A percentile compares a stretch with the other conserved stretches of the same genome.
phyloP scores from a whole-genome alignment of 73 alveolate species.

The Paramecium tetraurelia region DNA sequence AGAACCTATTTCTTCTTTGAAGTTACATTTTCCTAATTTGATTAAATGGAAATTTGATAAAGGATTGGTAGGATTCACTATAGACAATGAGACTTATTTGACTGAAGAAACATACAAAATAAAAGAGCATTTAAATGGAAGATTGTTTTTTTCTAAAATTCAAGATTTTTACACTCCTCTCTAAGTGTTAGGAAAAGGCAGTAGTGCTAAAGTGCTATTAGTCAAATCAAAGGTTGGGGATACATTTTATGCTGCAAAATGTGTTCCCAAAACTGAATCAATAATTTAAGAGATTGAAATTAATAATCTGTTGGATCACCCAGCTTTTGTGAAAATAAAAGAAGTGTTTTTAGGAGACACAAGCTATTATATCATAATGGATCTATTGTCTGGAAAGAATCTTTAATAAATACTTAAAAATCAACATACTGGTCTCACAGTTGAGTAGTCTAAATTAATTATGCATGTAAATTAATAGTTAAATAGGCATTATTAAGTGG shows the following conservation, averaged over 20 bases:
- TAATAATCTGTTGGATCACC: neutral
- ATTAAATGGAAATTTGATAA: slow-evolving; percentile 4
- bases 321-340: slow-evolving; percentile 23
- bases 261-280: slow-evolving; percentile 29
- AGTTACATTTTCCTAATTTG: neutral
- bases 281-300: slow-evolving; percentile 32
- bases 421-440: neutral
- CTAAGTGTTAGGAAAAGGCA: slow-evolving; percentile 3
- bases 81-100: neutral
- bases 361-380: slow-evolving; percentile 57
- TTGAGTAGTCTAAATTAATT: slow-evolving; percentile 32
- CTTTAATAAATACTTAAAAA: slow-evolving; percentile 15
- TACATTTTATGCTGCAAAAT: slow-evolving; percentile 51
- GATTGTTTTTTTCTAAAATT: neutral
- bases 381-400: slow-evolving; percentile 38
- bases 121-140: neutral
- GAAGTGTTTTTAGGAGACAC: slow-evolving; percentile 59
- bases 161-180: slow-evolving; percentile 27
- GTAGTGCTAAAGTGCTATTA: slow-evolving; percentile 6
- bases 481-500: slow-evolving; percentile 50
- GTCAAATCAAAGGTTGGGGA: slow-evolving; percentile 39
- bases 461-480: neutral
- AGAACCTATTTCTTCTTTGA: neutral
- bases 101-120: neutral
- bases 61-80: neutral